These are phyloP conservation scores for Boletus holoroseus DNA, from an alignment of 1,284 basidiomycete genomes.

Conservation along the genomic window DNA sequence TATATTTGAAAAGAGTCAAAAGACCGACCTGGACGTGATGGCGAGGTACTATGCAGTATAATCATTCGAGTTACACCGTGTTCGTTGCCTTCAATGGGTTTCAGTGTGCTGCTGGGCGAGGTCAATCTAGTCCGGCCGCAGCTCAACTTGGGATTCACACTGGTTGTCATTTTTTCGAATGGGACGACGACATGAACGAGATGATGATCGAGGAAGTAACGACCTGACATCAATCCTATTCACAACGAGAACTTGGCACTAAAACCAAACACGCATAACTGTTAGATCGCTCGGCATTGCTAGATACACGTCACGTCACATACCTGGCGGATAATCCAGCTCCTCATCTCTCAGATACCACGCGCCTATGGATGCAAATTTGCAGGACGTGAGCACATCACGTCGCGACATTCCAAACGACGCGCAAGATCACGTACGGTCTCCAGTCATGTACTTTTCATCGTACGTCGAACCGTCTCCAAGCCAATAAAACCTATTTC, in stretches of 20 bases:
- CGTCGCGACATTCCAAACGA: neutral
- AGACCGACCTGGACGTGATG: too few relatives aligned
- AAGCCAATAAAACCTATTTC: conserved; percentile 54
- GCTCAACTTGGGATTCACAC: too few relatives aligned
- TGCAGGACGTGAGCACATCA: neutral
- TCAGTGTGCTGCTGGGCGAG: too few relatives aligned
- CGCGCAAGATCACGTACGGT: conserved; percentile 39
- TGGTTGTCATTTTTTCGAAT: too few relatives aligned
- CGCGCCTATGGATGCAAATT: conserved; percentile 34
- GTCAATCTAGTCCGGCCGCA: too few relatives aligned
- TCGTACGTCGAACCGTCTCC: conserved; percentile 50
- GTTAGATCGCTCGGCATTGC: neutral
- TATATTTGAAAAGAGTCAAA: too few relatives aligned
- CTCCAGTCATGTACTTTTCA: conserved; percentile 40
- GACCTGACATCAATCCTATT: neutral
- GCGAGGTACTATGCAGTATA: too few relatives aligned
- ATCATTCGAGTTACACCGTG: too few relatives aligned
- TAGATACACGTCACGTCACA: neutral
- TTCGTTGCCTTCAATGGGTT: too few relatives aligned
- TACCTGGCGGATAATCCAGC: conserved; percentile 33
- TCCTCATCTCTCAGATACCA: conserved; percentile 45
- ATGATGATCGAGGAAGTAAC: too few relatives aligned
- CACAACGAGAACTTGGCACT: neutral
- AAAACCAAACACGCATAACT: neutral
- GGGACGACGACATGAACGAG: too few relatives aligned